Evolutionary conservation across 164 flowering plant species (phyloP), one percentile per base, ranked within the genome.

Genomic region (Cinnamomum chago): DNA sequence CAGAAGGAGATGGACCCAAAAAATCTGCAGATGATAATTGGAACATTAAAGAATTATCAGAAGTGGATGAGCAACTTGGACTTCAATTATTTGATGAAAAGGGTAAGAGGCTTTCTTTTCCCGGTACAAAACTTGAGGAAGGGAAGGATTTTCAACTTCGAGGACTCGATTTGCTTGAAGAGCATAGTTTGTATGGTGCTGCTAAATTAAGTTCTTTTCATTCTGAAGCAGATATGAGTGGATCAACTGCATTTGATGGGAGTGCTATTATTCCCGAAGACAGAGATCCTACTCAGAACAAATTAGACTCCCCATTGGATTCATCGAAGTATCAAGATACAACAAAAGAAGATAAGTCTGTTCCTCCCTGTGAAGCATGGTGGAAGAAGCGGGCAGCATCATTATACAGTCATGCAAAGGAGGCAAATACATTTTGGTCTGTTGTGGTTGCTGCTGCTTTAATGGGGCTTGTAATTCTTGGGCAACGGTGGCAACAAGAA

Each of bases 381-480:
- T 96, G 98, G 99, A 91, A 87, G 86, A 88, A 88, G 80, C 82
- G 81, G 55, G 95, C 88, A 14, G 85, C 83, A 79, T 86, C 91
- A 17, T 73, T 96, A 62, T 91, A 89, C 82, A 77, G 85, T 70
- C 93, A 90, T 75, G 97, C 93, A 58, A 94, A 88, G 81, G 97
- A 94, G 24, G 86, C 92, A 67, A 94, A 88, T 82, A 68, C 95
- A 28, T 79, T 90, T 60, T 96, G 97, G 98, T 92, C 98, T 62
- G 78, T 94, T 73, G 85, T 89, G 66, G 79, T 94, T 81, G 93
- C 97, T 78, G 95, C 99, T 28, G 92, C 99, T 81, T 85, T 96
- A 52, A 89, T 91, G 94, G 99, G 99, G 47, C 84, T 96, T 84
- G 98, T 91, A 65, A 82, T 94, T 77, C 77, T 96, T 80, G 98